These are phyloP conservation scores for Stemphylium lycopersici DNA, from an alignment of 2,329 filamentous ascomycete species.

Conservation along the genomic window DNA sequence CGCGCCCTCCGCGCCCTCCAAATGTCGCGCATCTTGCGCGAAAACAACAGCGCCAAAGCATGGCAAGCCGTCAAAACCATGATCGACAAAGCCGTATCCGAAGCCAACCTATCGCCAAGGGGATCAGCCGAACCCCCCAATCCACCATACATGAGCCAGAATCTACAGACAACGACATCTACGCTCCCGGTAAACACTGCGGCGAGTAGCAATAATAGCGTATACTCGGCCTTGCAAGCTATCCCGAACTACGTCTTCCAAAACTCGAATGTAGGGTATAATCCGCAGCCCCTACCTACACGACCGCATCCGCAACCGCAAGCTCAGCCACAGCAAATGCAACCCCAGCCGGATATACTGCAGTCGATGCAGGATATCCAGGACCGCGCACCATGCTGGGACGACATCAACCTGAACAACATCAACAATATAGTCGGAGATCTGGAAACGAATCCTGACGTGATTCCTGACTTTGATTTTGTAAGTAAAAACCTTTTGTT, in stretches of 20 bases:
- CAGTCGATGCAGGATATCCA: conserved; percentile 20
- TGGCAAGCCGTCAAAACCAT: conserved; percentile 47
- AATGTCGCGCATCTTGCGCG: conserved; percentile 39
- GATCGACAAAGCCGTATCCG: conserved; percentile 45
- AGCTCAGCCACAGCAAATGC: conserved; percentile 8
- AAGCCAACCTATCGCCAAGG: conserved; percentile 28
- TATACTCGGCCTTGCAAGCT: conserved; percentile 22
- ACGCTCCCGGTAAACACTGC: conserved; percentile 12
- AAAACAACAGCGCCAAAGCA: conserved; percentile 44
- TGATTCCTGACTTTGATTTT: conserved; percentile 47
- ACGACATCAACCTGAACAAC: conserved; percentile 44
- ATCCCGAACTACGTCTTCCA: conserved; percentile 25
- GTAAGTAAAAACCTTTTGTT: conserved; percentile 25
- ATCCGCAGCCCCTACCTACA: conserved; percentile 3
- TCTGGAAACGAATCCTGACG: conserved; percentile 27
- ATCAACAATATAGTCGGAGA: conserved; percentile 43
- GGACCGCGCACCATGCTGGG: conserved; percentile 33
- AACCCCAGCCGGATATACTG: conserved; percentile 11
- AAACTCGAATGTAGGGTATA: conserved; percentile 11
- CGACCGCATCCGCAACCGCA: conserved; percentile 3
- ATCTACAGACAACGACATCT: conserved; percentile 4
- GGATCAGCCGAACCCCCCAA: conserved; percentile 23
- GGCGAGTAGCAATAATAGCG: conserved; percentile 17
- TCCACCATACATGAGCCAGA: conserved; percentile 18
- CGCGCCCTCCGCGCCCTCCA: conserved; percentile 44